Evolutionary conservation across 2,329 filamentous ascomycete genomes (phyloP).

Genomic region (Colletotrichum sp.): DNA sequence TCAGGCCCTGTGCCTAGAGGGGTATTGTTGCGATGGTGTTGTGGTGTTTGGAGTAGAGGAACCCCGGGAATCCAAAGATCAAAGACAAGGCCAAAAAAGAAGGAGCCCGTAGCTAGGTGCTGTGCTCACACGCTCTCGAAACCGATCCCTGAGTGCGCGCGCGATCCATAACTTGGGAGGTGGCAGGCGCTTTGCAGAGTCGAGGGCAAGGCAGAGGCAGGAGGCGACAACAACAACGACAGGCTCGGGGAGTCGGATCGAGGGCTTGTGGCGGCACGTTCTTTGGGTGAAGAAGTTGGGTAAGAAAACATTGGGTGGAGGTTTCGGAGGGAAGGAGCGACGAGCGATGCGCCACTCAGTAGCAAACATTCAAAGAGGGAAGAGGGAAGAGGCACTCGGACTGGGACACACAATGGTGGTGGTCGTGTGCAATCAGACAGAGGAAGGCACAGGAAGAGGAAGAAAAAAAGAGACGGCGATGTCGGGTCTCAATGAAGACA

Average conservation of each 20-base stretch:
- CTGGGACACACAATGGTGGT: not conserved
- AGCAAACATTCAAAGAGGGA: constrained; percentile 17
- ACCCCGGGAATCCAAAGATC: constrained; percentile 9
- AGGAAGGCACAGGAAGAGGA: not conserved
- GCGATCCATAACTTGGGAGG: constrained; percentile 36
- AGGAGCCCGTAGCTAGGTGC: constrained; percentile 28
- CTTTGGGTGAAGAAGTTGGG: constrained; percentile 13
- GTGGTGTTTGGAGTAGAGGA: constrained; percentile 9
- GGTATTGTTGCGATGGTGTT: constrained; percentile 15
- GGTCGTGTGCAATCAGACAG: not conserved
- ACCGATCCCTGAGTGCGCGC: constrained; percentile 26
- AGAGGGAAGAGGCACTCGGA: not conserved
- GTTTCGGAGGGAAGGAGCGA: constrained; percentile 12
- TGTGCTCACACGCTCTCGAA: constrained; percentile 33
- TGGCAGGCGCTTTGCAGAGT: not conserved
- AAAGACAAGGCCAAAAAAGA: not conserved
- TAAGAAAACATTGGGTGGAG: constrained; percentile 22
- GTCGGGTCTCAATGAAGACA: constrained; percentile 12
- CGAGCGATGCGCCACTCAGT: constrained; percentile 19
- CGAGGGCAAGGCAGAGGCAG: not conserved
- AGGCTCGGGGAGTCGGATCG: constrained; percentile 3
- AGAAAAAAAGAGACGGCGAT: not conserved
- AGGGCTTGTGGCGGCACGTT: constrained; percentile 21
- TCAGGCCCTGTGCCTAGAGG: not conserved
- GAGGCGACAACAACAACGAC: not conserved